A percentile compares a stretch with the other conserved stretches of the same genome.
Evolutionary conservation across 139 green algal species (phyloP).

Genomic region (Chlamydomonas applanata): DNA sequence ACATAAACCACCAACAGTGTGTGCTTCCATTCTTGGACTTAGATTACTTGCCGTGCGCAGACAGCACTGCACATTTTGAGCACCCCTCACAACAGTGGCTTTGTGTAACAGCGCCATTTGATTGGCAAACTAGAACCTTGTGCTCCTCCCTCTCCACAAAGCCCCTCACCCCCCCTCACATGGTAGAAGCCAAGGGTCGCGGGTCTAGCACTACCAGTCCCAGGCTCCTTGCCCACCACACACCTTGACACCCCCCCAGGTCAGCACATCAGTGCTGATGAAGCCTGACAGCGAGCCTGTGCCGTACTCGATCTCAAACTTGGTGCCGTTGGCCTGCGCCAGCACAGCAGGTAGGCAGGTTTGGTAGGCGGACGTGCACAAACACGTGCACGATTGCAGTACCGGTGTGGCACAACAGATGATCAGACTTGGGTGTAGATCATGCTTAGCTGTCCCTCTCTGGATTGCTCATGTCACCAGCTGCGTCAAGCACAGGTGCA

Average conservation of each 20-base stretch:
- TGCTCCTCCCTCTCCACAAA: too few species aligned
- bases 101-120: too few species aligned
- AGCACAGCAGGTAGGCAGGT: not conserved
- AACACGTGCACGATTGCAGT: too few species aligned
- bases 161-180: too few species aligned
- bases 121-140: too few species aligned
- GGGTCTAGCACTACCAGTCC: not conserved
- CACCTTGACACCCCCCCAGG: slow-evolving; percentile 71
- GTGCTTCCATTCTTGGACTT: not conserved
- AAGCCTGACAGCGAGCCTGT: slow-evolving; percentile 88
- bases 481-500: too few species aligned
- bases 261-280: slow-evolving; percentile 81
- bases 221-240: too few species aligned
- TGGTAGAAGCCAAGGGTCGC: not conserved
- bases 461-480: not conserved
- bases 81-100: too few species aligned
- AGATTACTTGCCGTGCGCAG: too few species aligned
- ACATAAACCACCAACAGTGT: not conserved
- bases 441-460: not conserved
- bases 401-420: too few species aligned
- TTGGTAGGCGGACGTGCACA: not conserved
- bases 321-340: slow-evolving; percentile 67
- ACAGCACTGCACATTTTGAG: too few species aligned
- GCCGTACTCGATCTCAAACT: slow-evolving; percentile 98
- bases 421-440: too few species aligned